These are phyloP conservation scores for Aspergillus pseudoviridinutans DNA, from an alignment of 2,329 filamentous ascomycete species.

Conservation along the genomic window DNA sequence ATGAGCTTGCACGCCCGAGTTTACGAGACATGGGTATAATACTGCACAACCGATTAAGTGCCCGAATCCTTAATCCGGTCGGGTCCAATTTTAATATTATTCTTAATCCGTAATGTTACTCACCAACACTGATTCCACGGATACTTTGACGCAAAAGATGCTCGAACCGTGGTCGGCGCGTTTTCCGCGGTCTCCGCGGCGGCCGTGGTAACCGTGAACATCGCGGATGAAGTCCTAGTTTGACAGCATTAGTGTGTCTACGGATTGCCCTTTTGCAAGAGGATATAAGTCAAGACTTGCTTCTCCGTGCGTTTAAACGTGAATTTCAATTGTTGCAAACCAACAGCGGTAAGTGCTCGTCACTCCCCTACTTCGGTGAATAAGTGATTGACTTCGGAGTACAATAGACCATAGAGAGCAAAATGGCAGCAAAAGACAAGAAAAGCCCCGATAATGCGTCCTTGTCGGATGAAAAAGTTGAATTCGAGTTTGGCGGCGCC, in stretches of 20 bases:
- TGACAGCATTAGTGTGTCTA: neutral
- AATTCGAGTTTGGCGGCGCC: constrained; percentile 79
- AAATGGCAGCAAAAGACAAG: neutral
- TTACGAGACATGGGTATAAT: neutral
- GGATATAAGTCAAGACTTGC: neutral
- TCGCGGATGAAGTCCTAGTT: neutral
- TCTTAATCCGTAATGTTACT: no score
- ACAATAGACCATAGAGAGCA: neutral
- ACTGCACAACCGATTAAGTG: neutral
- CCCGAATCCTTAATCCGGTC: neutral
- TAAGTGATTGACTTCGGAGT: neutral
- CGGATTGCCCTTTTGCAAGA: no score
- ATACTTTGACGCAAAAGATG: neutral
- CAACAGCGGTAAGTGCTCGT: neutral
- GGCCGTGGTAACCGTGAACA: constrained; percentile 8
- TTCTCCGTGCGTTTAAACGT: neutral
- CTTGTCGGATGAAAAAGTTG: neutral
- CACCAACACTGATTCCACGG: no score
- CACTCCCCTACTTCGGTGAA: neutral
- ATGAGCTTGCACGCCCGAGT: no score
- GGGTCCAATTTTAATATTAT: no score
- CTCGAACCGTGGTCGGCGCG: neutral
- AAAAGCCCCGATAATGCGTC: neutral
- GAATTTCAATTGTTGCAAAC: neutral
- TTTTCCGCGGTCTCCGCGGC: constrained; percentile 10